Conservation (phyloP, 768 basidiomycete genomes). For the Trametes villosa region DNA sequence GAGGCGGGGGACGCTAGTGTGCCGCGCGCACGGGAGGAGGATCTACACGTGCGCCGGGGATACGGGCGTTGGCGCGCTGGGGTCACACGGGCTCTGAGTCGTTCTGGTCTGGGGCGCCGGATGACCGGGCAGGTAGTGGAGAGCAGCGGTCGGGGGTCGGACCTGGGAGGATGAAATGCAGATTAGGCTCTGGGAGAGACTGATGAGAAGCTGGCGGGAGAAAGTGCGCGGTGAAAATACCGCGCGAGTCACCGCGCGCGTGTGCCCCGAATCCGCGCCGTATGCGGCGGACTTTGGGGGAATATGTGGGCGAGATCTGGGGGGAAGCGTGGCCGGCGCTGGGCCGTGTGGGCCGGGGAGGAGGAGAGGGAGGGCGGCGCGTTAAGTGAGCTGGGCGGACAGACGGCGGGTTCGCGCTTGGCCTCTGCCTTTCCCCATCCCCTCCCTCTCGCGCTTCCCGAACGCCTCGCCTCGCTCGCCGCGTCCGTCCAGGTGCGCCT, state of each 20-base stretch:
- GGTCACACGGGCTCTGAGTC: slow-evolving; percentile 27
- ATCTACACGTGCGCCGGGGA: slow-evolving; percentile 22
- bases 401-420: slow-evolving; percentile 22
- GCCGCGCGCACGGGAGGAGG: not conserved
- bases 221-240: not conserved
- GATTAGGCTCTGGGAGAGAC: slow-evolving; percentile 22
- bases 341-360: too few relatives aligned
- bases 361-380: not conserved
- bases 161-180: slow-evolving; percentile 25
- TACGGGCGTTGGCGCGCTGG: slow-evolving; percentile 20
- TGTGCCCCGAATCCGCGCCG: too few relatives aligned
- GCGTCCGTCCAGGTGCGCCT: not conserved
- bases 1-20: slow-evolving; percentile 3
- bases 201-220: too few relatives aligned
- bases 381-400: not conserved
- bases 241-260: too few relatives aligned
- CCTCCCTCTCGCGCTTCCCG: too few relatives aligned
- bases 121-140: slow-evolving; percentile 12
- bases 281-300: too few relatives aligned
- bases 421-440: too few relatives aligned
- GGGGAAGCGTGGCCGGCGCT: too few relatives aligned
- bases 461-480: not conserved
- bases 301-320: too few relatives aligned
- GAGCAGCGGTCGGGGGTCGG: slow-evolving; percentile 20
- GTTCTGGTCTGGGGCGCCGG: slow-evolving; percentile 13